Evolutionary conservation across 2,329 filamentous ascomycete genomes (phyloP).

Genomic region (Aspergillus hortae): DNA sequence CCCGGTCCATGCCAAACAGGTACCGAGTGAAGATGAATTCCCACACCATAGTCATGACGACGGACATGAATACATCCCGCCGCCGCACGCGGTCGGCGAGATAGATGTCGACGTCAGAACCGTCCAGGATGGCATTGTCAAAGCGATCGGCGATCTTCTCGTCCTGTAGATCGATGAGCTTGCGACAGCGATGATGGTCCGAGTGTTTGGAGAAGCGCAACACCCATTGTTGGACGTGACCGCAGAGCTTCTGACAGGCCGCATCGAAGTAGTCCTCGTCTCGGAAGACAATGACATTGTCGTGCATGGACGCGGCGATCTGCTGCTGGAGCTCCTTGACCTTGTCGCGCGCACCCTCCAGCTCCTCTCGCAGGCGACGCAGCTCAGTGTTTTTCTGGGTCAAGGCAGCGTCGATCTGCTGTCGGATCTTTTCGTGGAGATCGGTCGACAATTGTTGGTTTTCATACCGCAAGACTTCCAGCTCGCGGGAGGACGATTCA

Average conservation of each 20-base stretch:
- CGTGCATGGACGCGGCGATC: constrained; percentile 56
- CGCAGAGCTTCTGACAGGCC: constrained; percentile 89
- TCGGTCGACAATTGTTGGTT: constrained; percentile 61
- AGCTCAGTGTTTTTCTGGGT: constrained; percentile 83
- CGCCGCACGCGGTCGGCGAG: constrained; percentile 83
- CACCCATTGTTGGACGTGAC: constrained; percentile 97
- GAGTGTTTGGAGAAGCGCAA: constrained; percentile 97
- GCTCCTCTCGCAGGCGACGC: constrained; percentile 68
- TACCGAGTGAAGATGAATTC: constrained; percentile 98
- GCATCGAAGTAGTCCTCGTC: constrained; percentile 96
- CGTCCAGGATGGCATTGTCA: constrained; percentile 91
- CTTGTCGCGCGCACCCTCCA: constrained; percentile 66
- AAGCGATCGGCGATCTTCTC: constrained; percentile 92
- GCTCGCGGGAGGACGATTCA: constrained; percentile 61
- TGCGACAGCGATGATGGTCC: constrained; percentile 80
- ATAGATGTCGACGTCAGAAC: constrained; percentile 85
- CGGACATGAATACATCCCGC: constrained; percentile 95
- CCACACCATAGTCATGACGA: constrained; percentile 99
- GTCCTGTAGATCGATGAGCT: constrained; percentile 79
- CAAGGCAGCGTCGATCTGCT: constrained; percentile 63
- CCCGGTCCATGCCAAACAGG: constrained; percentile 96
- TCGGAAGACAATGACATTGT: constrained; percentile 73
- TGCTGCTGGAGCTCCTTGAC: constrained; percentile 59
- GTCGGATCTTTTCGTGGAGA: constrained; percentile 59
- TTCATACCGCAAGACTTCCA: constrained; percentile 64